phyloP scores from a whole-genome alignment of 306 rosid genomes.

The Quercus agrifolia region DNA sequence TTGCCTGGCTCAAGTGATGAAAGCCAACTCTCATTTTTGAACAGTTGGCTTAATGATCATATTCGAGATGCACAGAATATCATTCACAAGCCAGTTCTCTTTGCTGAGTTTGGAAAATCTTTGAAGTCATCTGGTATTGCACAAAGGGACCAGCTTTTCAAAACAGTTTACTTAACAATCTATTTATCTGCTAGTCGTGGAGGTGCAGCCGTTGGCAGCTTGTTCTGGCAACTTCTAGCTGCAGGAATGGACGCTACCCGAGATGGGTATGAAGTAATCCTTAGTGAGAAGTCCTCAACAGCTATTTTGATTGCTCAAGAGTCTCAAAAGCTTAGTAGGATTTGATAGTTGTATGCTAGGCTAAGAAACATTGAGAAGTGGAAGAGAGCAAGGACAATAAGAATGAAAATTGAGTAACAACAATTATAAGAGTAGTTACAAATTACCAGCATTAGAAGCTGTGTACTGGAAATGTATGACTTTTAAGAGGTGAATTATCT shows the following conservation, averaged over 20 bases:
- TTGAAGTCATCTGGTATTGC: conserved; percentile 32
- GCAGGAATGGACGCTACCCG: conserved; percentile 78
- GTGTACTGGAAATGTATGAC: neutral
- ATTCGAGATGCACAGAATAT: conserved; percentile 77
- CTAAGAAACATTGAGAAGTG: conserved; percentile 52
- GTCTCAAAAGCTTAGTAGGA: conserved; percentile 56
- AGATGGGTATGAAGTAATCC: conserved; percentile 75
- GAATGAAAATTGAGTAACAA: conserved; percentile 31
- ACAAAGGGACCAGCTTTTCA: conserved; percentile 61
- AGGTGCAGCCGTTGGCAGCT: conserved; percentile 73
- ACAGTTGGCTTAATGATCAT: conserved; percentile 65
- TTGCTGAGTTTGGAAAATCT: conserved; percentile 90
- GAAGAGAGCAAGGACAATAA: conserved; percentile 38
- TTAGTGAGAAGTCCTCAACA: conserved; percentile 58
- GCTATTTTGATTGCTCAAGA: conserved; percentile 57
- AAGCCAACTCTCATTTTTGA: conserved; percentile 60
- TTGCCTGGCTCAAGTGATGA: conserved; percentile 52
- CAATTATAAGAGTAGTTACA: neutral
- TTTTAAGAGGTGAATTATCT: neutral
- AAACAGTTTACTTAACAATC: conserved; percentile 48
- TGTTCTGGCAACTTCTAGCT: conserved; percentile 85
- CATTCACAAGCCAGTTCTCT: conserved; percentile 74
- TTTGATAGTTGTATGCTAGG: conserved; percentile 68
- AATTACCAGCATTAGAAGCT: conserved; percentile 3
- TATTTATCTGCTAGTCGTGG: conserved; percentile 78